Conservation (phyloP, 306 rosid genomes). For the Trifolium fragiferum region DNA sequence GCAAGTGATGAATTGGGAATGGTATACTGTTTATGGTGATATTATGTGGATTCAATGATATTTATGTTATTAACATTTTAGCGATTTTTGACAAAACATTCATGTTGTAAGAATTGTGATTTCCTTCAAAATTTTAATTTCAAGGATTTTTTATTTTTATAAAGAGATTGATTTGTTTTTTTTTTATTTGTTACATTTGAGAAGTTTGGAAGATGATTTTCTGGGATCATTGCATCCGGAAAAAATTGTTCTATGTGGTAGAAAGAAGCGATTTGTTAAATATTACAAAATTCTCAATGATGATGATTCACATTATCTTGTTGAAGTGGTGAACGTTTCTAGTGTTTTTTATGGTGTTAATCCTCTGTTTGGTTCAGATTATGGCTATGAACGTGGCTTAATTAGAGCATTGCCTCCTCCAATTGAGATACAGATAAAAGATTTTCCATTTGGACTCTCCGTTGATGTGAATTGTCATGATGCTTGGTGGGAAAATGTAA, state of each 20-base stretch:
- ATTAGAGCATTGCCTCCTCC: slow-evolving; percentile 74
- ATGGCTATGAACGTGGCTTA: slow-evolving; percentile 45
- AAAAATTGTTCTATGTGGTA: slow-evolving; percentile 48
- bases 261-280: slow-evolving; percentile 54
- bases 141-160: not conserved
- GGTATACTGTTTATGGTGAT: too few species aligned
- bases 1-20: slow-evolving; percentile 38
- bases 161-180: not conserved
- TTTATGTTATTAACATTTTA: not conserved
- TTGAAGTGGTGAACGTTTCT: slow-evolving; percentile 57
- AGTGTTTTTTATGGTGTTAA: slow-evolving; percentile 53
- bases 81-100: not conserved
- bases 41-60: slow-evolving; percentile 27
- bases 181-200: slow-evolving; percentile 44
- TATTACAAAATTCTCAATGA: slow-evolving; percentile 63
- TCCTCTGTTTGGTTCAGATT: slow-evolving; percentile 4
- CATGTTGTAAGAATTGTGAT: not conserved
- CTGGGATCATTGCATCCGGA: slow-evolving; percentile 86
- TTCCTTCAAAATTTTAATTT: slow-evolving; percentile 31
- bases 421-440: not conserved
- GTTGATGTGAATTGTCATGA: slow-evolving; percentile 72
- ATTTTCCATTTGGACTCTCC: slow-evolving; percentile 64
- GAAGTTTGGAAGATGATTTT: slow-evolving; percentile 2
- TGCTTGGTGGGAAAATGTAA: slow-evolving; percentile 94
- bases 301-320: slow-evolving; percentile 42